Conservation (phyloP, 2,329 filamentous ascomycete genomes). For the Acarospora socialis region DNA sequence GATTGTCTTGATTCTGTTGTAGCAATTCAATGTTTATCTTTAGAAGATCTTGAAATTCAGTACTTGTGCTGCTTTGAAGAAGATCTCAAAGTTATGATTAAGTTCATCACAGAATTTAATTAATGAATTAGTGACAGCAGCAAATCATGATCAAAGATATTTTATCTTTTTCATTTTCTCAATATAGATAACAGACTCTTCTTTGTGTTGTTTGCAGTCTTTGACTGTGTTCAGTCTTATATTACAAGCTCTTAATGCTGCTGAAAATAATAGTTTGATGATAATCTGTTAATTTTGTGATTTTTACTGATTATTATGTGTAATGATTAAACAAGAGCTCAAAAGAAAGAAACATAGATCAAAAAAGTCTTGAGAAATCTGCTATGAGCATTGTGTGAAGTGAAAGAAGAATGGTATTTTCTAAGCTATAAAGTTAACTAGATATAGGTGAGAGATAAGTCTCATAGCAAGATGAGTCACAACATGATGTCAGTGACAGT, state of each 20-base stretch:
- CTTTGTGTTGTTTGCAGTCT: constrained; percentile 2
- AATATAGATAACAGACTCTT: constrained; percentile 2
- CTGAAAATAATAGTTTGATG: constrained; percentile 3
- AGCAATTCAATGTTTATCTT: background rate
- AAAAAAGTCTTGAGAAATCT: no score
- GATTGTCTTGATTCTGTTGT: background rate
- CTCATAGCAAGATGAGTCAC: no score
- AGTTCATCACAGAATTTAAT: constrained; percentile 1
- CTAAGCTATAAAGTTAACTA: no score
- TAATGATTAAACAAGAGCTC: no score
- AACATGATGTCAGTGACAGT: no score
- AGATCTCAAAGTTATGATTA: background rate
- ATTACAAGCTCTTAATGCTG: constrained; percentile 1
- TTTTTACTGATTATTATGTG: no score
- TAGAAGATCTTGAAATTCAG: constrained; percentile 3
- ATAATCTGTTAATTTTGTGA: no score
- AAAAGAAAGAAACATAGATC: no score
- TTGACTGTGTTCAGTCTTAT: background rate
- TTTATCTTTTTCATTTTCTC: constrained; percentile 1
- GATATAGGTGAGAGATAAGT: no score
- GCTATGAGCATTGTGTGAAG: no score
- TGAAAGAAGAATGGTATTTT: no score
- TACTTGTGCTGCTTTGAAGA: constrained; percentile 3
- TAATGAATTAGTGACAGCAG: background rate
- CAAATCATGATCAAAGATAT: background rate